Evolutionary conservation across 2,329 filamentous ascomycete species (phyloP).

Genomic region (Diplodia corticola): DNA sequence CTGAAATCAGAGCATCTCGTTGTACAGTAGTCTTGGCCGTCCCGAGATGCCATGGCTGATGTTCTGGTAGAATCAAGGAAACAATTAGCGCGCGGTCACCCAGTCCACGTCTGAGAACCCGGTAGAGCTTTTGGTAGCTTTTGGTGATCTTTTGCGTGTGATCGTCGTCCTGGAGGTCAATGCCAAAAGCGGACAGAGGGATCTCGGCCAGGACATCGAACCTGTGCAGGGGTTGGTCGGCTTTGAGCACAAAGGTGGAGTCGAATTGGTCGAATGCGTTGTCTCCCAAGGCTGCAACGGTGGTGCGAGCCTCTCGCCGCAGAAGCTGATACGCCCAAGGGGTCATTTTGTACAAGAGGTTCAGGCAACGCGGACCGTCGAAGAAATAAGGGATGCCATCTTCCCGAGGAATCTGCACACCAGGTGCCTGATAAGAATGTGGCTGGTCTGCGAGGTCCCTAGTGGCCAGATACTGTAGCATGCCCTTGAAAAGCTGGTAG

Average conservation of each 20-base stretch:
- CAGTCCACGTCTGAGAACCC: slow-evolving; percentile 68
- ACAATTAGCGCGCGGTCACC: slow-evolving; percentile 73
- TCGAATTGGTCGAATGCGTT: slow-evolving; percentile 77
- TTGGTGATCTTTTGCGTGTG: slow-evolving; percentile 33
- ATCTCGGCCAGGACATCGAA: slow-evolving; percentile 56
- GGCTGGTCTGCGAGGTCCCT: slow-evolving; percentile 71
- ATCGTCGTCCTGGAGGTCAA: slow-evolving; percentile 30
- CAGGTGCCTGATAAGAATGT: slow-evolving; percentile 50
- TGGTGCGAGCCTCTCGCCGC: slow-evolving; percentile 71
- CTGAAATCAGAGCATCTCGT: slow-evolving; percentile 48
- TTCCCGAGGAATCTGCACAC: slow-evolving; percentile 39
- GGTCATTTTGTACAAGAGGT: slow-evolving; percentile 88
- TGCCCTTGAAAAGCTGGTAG: slow-evolving; percentile 92
- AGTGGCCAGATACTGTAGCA: slow-evolving; percentile 79
- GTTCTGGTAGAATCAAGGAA: slow-evolving; percentile 34
- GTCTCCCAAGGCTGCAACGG: slow-evolving; percentile 73
- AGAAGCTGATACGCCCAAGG: slow-evolving; percentile 77
- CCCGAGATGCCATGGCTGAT: slow-evolving; percentile 40
- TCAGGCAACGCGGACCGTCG: slow-evolving; percentile 72
- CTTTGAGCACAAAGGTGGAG: slow-evolving; percentile 72
- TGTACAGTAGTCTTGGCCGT: slow-evolving; percentile 30
- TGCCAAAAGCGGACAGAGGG: slow-evolving; percentile 35
- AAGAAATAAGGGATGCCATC: slow-evolving; percentile 69
- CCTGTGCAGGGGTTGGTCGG: slow-evolving; percentile 52
- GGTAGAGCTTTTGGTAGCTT: slow-evolving; percentile 61